Conservation (phyloP, 73 alveolate genomes). For the Stentor roeselii region DNA sequence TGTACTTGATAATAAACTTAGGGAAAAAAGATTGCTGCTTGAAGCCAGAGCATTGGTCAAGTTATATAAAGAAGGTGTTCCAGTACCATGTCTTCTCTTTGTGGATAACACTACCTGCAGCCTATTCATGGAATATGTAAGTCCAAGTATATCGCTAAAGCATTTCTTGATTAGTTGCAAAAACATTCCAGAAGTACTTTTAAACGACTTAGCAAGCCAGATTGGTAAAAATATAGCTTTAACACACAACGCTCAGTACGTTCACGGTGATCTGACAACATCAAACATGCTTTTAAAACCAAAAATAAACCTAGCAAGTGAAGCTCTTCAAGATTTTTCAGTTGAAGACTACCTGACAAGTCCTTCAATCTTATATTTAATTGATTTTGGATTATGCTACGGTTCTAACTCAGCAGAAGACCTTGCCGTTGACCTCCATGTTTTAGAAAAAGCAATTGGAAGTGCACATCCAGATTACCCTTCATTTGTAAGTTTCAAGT, state of each 20-base stretch:
- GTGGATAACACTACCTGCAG: constrained; percentile 64
- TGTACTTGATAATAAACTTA: constrained; percentile 74
- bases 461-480: constrained; percentile 88
- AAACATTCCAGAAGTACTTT: constrained; percentile 37
- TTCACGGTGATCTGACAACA: constrained; percentile 95
- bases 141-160: constrained; percentile 58
- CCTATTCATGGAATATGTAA: constrained; percentile 82
- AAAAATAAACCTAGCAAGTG: not conserved
- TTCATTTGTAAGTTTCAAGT: constrained; percentile 24
- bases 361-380: constrained; percentile 51
- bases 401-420: constrained; percentile 75
- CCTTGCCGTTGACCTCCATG: constrained; percentile 94
- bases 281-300: constrained; percentile 81
- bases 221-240: constrained; percentile 70
- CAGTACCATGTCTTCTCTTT: constrained; percentile 76
- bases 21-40: constrained; percentile 64
- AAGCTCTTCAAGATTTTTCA: not conserved
- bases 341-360: constrained; percentile 31
- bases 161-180: constrained; percentile 46
- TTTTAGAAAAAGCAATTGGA: constrained; percentile 82
- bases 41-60: constrained; percentile 72
- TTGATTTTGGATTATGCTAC: constrained; percentile 89
- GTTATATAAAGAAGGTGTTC: constrained; percentile 81
- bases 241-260: constrained; percentile 67
- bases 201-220: constrained; percentile 53